Conservation (phyloP, 768 basidiomycete species). For the Paxillus involutus region DNA sequence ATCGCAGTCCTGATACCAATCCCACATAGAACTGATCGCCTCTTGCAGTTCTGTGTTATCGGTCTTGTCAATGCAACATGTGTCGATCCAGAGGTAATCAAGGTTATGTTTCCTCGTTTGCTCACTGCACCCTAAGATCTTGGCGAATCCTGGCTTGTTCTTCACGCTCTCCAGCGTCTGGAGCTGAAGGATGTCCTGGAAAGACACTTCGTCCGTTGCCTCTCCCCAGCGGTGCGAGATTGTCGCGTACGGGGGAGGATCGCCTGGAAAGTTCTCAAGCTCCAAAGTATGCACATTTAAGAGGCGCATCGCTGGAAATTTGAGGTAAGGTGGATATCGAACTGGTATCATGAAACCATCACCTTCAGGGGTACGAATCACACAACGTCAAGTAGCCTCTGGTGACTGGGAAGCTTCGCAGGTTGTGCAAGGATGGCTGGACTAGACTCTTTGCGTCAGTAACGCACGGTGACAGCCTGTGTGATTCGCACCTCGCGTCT, state of each 20-base stretch:
- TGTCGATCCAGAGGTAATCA: slow-evolving; percentile 3
- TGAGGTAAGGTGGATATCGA: too few relatives aligned
- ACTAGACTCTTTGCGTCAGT: too few relatives aligned
- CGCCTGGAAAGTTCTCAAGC: background rate
- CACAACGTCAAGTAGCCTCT: too few relatives aligned
- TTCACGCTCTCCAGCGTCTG: background rate
- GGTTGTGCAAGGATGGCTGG: too few relatives aligned
- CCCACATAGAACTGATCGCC: slow-evolving; percentile 6
- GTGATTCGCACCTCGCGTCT: too few relatives aligned
- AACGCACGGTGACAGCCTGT: too few relatives aligned
- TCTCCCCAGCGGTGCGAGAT: slow-evolving; percentile 4
- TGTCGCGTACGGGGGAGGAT: background rate
- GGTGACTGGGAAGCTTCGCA: too few relatives aligned
- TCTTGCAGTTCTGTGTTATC: slow-evolving; percentile 4
- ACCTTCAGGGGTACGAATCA: too few relatives aligned
- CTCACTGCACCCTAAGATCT: background rate
- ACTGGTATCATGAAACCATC: too few relatives aligned
- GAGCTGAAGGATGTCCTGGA: slow-evolving; percentile 6
- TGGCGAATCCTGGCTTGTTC: slow-evolving; percentile 2
- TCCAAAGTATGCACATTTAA: background rate
- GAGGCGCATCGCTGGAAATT: background rate
- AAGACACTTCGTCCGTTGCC: slow-evolving; percentile 2
- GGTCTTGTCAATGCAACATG: slow-evolving; percentile 8
- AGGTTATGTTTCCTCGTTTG: background rate
- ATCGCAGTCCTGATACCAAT: slow-evolving; percentile 2